Evolutionary conservation across 2,329 filamentous ascomycete genomes (phyloP).

Genomic region (Hymenoscyphus infarciens): DNA sequence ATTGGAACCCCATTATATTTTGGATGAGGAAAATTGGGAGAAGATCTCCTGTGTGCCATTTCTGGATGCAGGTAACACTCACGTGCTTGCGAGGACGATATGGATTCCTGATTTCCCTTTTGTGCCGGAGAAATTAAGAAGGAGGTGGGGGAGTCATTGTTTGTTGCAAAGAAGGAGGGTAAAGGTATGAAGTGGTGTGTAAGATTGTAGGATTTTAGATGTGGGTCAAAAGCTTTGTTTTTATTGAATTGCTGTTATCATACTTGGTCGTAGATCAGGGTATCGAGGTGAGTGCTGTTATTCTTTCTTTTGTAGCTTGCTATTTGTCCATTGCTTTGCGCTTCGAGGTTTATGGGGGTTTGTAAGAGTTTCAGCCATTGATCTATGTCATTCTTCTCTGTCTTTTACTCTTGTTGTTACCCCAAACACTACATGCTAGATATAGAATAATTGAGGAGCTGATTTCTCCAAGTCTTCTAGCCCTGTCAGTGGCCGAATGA

Average conservation of each 20-base stretch:
- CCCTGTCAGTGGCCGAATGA: too few species aligned
- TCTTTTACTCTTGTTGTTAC: too few species aligned
- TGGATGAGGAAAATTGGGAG: slow-evolving; percentile 74
- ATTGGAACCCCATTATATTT: slow-evolving; percentile 76
- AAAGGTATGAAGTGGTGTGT: slow-evolving; percentile 8
- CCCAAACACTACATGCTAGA: too few species aligned
- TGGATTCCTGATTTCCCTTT: slow-evolving; percentile 74
- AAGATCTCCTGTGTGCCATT: slow-evolving; percentile 71
- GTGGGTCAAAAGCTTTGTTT: background rate
- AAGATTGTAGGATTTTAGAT: too few species aligned
- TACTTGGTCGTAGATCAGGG: background rate
- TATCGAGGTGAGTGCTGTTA: background rate
- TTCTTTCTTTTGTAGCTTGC: background rate
- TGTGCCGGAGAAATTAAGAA: slow-evolving; percentile 64
- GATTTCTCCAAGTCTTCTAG: too few species aligned
- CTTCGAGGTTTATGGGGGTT: too few species aligned
- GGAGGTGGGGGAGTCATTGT: slow-evolving; percentile 88
- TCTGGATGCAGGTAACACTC: slow-evolving; percentile 73
- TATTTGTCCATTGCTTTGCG: too few species aligned
- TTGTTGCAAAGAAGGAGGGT: slow-evolving; percentile 62
- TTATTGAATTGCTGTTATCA: background rate
- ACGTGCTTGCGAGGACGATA: slow-evolving; percentile 68
- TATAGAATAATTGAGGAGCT: too few species aligned
- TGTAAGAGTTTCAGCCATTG: too few species aligned
- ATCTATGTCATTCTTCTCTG: too few species aligned